Percentiles rank a stretch among this genome's conserved stretches.
These are phyloP conservation scores for Dendrothele bispora DNA, from an alignment of 768 basidiomycete genomes.

Conservation along the genomic window DNA sequence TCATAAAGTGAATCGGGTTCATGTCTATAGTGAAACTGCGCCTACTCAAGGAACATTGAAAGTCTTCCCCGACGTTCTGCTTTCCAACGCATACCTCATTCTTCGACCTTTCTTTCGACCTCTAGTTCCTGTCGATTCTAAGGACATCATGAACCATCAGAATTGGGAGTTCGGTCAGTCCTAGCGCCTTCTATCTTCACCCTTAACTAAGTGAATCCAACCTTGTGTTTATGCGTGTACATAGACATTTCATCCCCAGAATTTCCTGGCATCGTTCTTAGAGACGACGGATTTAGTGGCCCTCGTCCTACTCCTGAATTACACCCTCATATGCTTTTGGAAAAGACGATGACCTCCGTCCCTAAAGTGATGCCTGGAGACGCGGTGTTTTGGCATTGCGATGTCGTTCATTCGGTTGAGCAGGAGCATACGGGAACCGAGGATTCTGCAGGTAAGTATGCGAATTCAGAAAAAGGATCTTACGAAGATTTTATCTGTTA, in stretches of 20 bases:
- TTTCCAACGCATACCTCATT: slow-evolving; percentile 73
- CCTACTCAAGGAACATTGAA: slow-evolving; percentile 69
- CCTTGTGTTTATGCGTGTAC: slow-evolving; percentile 1
- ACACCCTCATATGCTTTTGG: slow-evolving; percentile 69
- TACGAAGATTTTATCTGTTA: not conserved
- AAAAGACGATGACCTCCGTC: slow-evolving; percentile 66
- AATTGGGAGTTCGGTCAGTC: slow-evolving; percentile 53
- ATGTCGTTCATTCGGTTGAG: slow-evolving; percentile 52
- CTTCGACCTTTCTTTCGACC: slow-evolving; percentile 76
- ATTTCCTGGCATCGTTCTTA: slow-evolving; percentile 49
- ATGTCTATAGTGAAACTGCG: slow-evolving; percentile 50
- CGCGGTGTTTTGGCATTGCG: slow-evolving; percentile 78
- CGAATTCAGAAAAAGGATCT: no score
- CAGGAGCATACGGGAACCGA: slow-evolving; percentile 49
- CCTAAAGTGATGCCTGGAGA: slow-evolving; percentile 76
- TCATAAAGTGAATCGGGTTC: slow-evolving; percentile 3
- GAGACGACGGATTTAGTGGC: slow-evolving; percentile 38
- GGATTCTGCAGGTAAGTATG: slow-evolving; percentile 54
- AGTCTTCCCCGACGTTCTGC: slow-evolving; percentile 66
- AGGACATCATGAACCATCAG: slow-evolving; percentile 45
- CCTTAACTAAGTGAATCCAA: no score
- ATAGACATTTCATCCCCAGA: slow-evolving; percentile 47
- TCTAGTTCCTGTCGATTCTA: slow-evolving; percentile 43
- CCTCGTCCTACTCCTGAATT: slow-evolving; percentile 52
- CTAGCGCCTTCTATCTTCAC: no score